A percentile compares a stretch with the other conserved stretches of the same genome.
phyloP scores from a whole-genome alignment of 2,329 filamentous ascomycete species.

The Fusarium poae region DNA sequence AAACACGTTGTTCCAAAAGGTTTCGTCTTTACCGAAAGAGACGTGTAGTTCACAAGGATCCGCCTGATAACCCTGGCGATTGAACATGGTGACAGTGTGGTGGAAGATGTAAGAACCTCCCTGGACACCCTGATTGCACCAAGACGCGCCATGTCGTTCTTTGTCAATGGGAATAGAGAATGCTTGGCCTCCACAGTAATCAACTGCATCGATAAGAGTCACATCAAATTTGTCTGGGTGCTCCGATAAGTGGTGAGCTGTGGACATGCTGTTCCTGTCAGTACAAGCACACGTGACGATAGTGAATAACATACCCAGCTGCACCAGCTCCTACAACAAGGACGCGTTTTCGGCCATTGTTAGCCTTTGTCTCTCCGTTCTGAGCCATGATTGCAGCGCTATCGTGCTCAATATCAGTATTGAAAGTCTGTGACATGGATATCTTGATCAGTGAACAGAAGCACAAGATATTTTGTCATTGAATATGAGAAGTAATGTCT shows the following conservation, averaged over 20 bases:
- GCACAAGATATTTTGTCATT: too few relatives aligned
- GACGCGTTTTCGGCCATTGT: slow-evolving; percentile 22
- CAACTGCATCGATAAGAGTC: slow-evolving; percentile 31
- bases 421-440: slow-evolving; percentile 12
- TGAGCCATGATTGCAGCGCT: slow-evolving; percentile 31
- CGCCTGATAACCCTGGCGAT: slow-evolving; percentile 28
- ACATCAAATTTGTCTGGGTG: slow-evolving; percentile 34
- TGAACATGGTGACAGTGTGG: slow-evolving; percentile 37
- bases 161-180: slow-evolving; percentile 38
- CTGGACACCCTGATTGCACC: slow-evolving; percentile 34
- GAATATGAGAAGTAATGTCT: background rate
- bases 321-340: slow-evolving; percentile 32
- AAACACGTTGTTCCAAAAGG: slow-evolving; percentile 34
- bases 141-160: slow-evolving; percentile 32
- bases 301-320: slow-evolving; percentile 15
- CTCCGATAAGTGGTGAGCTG: slow-evolving; percentile 25
- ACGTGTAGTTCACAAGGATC: slow-evolving; percentile 32
- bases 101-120: slow-evolving; percentile 39
- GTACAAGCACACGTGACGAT: fast-evolving
- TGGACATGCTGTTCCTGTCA: slow-evolving; percentile 26
- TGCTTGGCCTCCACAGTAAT: slow-evolving; percentile 35
- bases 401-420: slow-evolving; percentile 29
- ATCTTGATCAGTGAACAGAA: background rate
- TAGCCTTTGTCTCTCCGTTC: slow-evolving; percentile 19
- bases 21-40: slow-evolving; percentile 32